Conservation (phyloP, 176 grass and related monocot genomes). For the Avena sativa region DNA sequence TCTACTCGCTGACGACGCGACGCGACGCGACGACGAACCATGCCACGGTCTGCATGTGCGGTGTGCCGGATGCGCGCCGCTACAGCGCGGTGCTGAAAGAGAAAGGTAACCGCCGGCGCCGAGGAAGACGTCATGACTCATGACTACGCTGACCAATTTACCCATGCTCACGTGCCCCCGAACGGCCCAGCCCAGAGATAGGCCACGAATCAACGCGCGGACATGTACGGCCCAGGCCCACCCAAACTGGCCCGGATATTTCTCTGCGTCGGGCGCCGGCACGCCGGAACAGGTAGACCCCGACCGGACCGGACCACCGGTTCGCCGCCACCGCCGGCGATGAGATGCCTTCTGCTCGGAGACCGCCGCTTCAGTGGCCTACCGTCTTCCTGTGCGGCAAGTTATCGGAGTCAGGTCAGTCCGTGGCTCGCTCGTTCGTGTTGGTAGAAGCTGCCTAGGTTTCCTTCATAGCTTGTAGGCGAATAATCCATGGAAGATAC, state of each 20-base stretch:
- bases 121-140: not conserved
- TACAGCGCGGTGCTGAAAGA: not conserved
- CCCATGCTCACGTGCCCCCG: not conserved
- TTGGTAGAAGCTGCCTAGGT: slow-evolving; percentile 7
- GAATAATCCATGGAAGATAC: not conserved
- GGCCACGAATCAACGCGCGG: not conserved
- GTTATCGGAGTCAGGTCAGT: not conserved
- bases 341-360: not conserved
- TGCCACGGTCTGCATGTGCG: not conserved
- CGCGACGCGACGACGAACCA: no score
- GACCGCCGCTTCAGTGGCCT: not conserved
- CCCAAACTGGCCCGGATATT: not conserved
- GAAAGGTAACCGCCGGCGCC: not conserved
- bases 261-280: slow-evolving; percentile 18
- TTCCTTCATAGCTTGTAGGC: not conserved
- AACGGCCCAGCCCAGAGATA: not conserved
- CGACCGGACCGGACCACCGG: not conserved
- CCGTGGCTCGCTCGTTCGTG: not conserved
- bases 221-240: slow-evolving; percentile 3
- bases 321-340: not conserved
- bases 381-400: not conserved
- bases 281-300: not conserved
- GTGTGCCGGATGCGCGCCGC: not conserved
- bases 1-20: no score
- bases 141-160: no score